Conservation (phyloP, 495 filamentous ascomycete species). For the Acidomyces sp. region DNA sequence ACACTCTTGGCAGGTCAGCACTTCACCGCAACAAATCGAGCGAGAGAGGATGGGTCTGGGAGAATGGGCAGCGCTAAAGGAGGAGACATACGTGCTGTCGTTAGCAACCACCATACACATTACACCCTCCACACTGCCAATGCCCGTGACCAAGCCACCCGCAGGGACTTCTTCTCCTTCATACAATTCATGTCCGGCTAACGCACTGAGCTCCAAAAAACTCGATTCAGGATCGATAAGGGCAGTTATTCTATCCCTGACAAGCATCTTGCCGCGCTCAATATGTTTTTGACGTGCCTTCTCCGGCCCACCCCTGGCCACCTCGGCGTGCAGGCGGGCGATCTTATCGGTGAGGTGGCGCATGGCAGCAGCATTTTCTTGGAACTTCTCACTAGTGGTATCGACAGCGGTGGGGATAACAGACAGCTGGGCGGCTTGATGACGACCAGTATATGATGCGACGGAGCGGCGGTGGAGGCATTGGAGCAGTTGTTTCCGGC, state of each 20-base stretch:
- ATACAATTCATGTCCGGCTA: constrained; percentile 82
- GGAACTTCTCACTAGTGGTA: constrained; percentile 60
- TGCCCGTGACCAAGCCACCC: constrained; percentile 84
- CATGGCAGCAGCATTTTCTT: constrained; percentile 72
- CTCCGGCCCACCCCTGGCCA: constrained; percentile 60
- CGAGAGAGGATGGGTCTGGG: no score
- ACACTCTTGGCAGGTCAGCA: constrained; percentile 36
- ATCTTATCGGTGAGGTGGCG: constrained; percentile 52
- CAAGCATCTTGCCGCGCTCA: constrained; percentile 82
- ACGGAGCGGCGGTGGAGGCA: constrained; percentile 18
- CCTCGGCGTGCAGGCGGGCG: constrained; percentile 52
- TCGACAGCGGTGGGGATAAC: constrained; percentile 65
- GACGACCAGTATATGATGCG: constrained; percentile 33
- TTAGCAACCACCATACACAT: constrained; percentile 92
- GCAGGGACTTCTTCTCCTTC: constrained; percentile 72
- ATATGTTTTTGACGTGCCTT: constrained; percentile 87
- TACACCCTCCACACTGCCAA: constrained; percentile 82
- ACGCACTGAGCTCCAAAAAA: constrained; percentile 78
- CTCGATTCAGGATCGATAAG: constrained; percentile 79
- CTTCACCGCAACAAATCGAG: no score
- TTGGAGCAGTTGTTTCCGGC: constrained; percentile 1
- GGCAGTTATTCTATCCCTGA: constrained; percentile 75
- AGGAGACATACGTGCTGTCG: constrained; percentile 57
- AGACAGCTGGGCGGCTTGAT: constrained; percentile 54
- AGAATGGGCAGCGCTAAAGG: neutral